Evolutionary conservation across 768 basidiomycete species (phyloP).

Genomic region (Podaxis sp.): DNA sequence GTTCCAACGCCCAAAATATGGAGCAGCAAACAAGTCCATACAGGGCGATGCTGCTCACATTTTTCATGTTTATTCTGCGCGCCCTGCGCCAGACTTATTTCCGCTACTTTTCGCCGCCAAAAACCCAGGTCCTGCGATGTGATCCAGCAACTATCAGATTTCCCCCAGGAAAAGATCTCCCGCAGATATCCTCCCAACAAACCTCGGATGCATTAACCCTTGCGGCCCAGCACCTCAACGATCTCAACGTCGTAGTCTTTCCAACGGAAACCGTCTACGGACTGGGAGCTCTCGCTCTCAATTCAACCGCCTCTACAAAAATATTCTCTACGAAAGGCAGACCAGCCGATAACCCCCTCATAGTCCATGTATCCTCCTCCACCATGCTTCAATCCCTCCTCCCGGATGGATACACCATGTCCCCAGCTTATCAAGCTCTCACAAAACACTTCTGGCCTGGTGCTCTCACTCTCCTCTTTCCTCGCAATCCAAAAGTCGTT

Average conservation of each 20-base stretch:
- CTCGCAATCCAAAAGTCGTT: conserved; percentile 56
- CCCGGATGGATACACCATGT: conserved; percentile 59
- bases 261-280: conserved; percentile 99
- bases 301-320: conserved; percentile 55
- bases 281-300: conserved; percentile 83
- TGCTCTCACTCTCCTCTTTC: conserved; percentile 89
- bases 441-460: conserved; percentile 95
- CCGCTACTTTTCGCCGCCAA: conserved; percentile 21
- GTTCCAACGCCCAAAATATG: not conserved
- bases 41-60: conserved; percentile 10
- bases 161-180: conserved; percentile 36
- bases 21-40: conserved; percentile 5
- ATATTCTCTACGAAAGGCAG: conserved; percentile 92
- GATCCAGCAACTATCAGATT: conserved; percentile 65
- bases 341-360: conserved; percentile 94
- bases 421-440: conserved; percentile 66
- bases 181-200: conserved; percentile 46
- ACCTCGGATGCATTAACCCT: conserved; percentile 52
- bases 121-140: conserved; percentile 54
- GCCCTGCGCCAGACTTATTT: conserved; percentile 30
- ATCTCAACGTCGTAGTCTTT: conserved; percentile 68
- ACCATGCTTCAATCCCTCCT: conserved; percentile 79
- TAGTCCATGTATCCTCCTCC: conserved; percentile 90
- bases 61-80: conserved; percentile 27
- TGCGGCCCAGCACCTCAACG: conserved; percentile 55